These are phyloP conservation scores for Apophysomyces variabilis DNA, from an alignment of 371 early-diverging fungal genomes.

Conservation along the genomic window DNA sequence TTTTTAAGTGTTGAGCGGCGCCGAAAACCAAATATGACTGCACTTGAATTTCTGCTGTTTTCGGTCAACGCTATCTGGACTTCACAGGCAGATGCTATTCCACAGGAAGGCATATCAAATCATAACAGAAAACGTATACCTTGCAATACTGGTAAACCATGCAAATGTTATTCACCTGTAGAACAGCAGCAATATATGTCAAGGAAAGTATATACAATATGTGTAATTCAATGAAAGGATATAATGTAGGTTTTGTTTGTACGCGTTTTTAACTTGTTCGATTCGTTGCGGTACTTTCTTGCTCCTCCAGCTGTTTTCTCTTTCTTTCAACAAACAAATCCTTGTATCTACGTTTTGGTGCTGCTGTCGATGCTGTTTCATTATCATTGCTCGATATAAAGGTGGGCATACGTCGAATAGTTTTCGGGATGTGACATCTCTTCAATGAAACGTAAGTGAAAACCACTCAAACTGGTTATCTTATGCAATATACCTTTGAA, in stretches of 20 bases:
- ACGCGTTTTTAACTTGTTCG: neutral
- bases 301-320: slow-evolving; percentile 8
- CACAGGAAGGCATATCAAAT: too few relatives aligned
- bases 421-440: neutral
- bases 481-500: neutral
- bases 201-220: slow-evolving; percentile 7
- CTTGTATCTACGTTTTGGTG: neutral
- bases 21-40: too few relatives aligned
- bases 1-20: too few relatives aligned
- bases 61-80: too few relatives aligned
- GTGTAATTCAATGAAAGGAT: slow-evolving; percentile 6
- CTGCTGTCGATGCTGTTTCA: neutral
- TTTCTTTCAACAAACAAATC: slow-evolving; percentile 5
- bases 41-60: too few relatives aligned
- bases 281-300: slow-evolving; percentile 1
- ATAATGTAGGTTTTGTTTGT: neutral
- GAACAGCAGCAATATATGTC: slow-evolving; percentile 6
- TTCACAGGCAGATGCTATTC: too few relatives aligned
- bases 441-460: too few relatives aligned
- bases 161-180: slow-evolving; percentile 7
- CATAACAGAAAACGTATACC: neutral
- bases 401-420: slow-evolving; percentile 12
- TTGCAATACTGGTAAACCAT: neutral
- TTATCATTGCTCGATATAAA: slow-evolving; percentile 11
- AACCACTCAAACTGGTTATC: too few relatives aligned